These are phyloP conservation scores for Penicillium frequentans DNA, from an alignment of 2,329 filamentous ascomycete species.

Conservation along the genomic window DNA sequence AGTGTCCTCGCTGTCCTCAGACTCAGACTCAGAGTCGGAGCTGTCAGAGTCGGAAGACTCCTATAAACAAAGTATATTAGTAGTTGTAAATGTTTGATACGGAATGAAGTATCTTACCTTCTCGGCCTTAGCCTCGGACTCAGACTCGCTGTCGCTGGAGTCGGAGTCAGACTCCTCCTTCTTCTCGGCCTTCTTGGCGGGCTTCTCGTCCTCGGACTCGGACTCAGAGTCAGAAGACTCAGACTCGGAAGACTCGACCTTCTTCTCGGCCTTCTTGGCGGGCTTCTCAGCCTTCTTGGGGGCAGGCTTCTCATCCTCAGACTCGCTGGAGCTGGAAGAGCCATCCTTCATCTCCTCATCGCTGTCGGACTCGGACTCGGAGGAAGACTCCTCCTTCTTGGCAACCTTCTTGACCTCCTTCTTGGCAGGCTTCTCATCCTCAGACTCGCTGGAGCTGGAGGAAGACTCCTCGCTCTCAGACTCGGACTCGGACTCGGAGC, in stretches of 20 bases:
- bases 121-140: conserved; percentile 30
- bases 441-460: conserved; percentile 30
- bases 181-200: conserved; percentile 28
- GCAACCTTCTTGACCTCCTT: conserved; percentile 30
- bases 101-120: conserved; percentile 22
- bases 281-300: conserved; percentile 25
- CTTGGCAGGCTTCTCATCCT: conserved; percentile 39
- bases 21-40: conserved; percentile 34
- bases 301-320: conserved; percentile 36
- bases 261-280: conserved; percentile 18
- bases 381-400: conserved; percentile 31
- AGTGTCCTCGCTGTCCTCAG: conserved; percentile 34
- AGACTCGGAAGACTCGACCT: conserved; percentile 33
- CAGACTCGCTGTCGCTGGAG: conserved; percentile 30
- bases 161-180: conserved; percentile 19
- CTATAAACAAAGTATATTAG: conserved; percentile 4
- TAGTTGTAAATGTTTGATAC: conserved; percentile 6
- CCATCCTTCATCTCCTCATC: conserved; percentile 39
- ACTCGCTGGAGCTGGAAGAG: conserved; percentile 15
- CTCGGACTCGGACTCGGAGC: conserved; percentile 34
- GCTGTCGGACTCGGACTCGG: conserved; percentile 35
- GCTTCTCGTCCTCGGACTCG: conserved; percentile 31
- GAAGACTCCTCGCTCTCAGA: conserved; percentile 29
- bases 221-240: conserved; percentile 19
- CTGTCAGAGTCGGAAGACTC: conserved; percentile 32